Evolutionary conservation across 1,284 basidiomycete genomes (phyloP), one percentile per base, ranked within the genome.

Genomic region (Leccinum fallax): DNA sequence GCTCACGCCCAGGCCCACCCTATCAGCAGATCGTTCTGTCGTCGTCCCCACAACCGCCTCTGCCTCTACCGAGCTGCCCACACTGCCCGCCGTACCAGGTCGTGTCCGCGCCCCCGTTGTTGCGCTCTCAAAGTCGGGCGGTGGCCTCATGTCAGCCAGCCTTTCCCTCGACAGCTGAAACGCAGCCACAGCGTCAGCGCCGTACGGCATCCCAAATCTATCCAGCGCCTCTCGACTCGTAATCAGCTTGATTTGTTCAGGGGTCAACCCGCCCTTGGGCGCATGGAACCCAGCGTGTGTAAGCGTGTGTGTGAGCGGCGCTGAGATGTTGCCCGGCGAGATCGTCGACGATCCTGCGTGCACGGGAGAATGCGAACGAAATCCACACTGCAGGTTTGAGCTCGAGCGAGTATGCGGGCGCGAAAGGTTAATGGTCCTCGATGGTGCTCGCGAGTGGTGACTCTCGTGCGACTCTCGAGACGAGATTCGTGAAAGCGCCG

Each of bases 171-270:
- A 77, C 51, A 73, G 58, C 19, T 76, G 76, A 61, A 71, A 82
- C 48, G 79, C 80, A 5, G 69, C 70, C 21, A 81, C 72, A 10
- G 82, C 83, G 59, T 80, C 82, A 2, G 75, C 65, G 1, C 84
- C 84, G 53, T 83, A 85, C 38, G 83, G 83, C 59, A 82, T 69
- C 8, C 83, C 81, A 63, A 85, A 85, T 58, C 73, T 74, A 53
- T 78, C 80, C 57, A 84, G 70, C n/a, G 76, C 76, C 62, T 83
- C 80, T 15, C 80, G 70, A 19, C 79, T 80, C 51, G 79, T 78
- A 60, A 85, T 78, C 60, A 85, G 73, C 65, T 78, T 79, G 61
- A 85, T 71, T 67, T 85, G 83, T 59, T 85, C 83, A 0, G 83
- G 76, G 16, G 83, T 85, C 49, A 72, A 24, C 28, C 84, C 83